A percentile compares a stretch with the other conserved stretches of the same genome.
These are phyloP conservation scores for Diaporthe eres DNA, from an alignment of 2,329 filamentous ascomycete genomes.

Conservation along the genomic window DNA sequence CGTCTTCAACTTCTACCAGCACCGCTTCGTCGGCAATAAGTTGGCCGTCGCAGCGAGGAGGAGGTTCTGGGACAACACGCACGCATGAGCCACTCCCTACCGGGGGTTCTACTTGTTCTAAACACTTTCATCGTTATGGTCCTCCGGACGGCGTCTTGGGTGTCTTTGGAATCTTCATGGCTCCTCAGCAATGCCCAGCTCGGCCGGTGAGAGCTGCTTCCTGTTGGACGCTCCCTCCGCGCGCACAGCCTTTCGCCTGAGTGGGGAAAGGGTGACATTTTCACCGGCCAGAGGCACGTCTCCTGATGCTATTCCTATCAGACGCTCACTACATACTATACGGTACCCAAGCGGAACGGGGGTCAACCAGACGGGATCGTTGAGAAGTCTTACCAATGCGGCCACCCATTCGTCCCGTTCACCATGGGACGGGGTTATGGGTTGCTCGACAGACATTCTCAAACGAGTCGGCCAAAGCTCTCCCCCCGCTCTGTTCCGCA, in stretches of 20 bases:
- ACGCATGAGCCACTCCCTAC: conserved; percentile 48
- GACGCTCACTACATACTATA: conserved; percentile 11
- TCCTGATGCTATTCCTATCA: not conserved
- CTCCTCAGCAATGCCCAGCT: not conserved
- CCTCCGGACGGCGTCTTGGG: not conserved
- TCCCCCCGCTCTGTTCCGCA: conserved; percentile 10
- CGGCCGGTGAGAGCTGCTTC: not conserved
- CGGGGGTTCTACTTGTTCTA: not conserved
- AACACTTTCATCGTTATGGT: conserved; percentile 5
- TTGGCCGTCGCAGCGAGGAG: conserved; percentile 63
- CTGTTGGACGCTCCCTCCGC: not conserved
- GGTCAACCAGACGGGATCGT: not conserved
- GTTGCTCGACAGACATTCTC: not conserved
- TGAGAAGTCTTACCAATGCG: not conserved
- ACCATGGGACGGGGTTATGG: not conserved
- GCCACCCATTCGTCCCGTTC: not conserved
- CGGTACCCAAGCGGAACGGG: not conserved
- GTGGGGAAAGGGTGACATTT: not conserved
- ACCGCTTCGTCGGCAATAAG: conserved; percentile 70
- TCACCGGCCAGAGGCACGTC: not conserved
- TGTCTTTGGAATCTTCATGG: not conserved
- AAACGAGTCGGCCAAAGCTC: not conserved
- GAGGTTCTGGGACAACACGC: conserved; percentile 67
- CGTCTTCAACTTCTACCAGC: conserved; percentile 87
- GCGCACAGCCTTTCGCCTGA: not conserved